Base-by-base conservation (phyloP, 371 early-diverging fungal genomes). In the Mortierella sp. region DNA sequence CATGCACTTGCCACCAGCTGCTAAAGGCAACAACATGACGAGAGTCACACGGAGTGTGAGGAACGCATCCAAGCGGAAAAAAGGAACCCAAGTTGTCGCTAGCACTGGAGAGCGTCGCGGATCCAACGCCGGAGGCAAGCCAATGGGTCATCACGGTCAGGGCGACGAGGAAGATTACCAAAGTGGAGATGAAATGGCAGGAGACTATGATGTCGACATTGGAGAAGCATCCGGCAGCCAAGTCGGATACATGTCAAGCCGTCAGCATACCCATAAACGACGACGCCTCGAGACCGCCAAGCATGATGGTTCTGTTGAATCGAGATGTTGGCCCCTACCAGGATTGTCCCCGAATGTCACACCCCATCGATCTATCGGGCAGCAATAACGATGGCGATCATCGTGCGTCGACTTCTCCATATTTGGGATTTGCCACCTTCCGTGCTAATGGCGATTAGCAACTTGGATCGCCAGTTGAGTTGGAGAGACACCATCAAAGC, bases 391-490 rank as follows among this genome's bases (percentile, higher is more conserved):
- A 10, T 10, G 34, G 34, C 34, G 34, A 34, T 34, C 34, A 34
- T 34, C 34, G 34, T 10, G 34, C 34, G 10, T 50, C 67, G 17
- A 17, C 50, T 3, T 60, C 56, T 5, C 68, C 60, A 10, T 45
- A 51, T 5, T 52, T 46, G 65, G 45, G 16, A 2, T 27, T 29
- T 8, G 8, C 52, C 0, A 29, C 60, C 24, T 50, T 43, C 39
- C 47, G 45, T 24, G 10, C n/a, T n/a, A n/a, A 34, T 34, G 34
- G 19, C 9, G 16, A 40, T 56, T 47, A 53, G 39, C 13, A 48
- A 17, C 50, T 66, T 8, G 73, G 59, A 27, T 66, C 73, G 1
- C 63, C 73, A 5, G 57, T 66, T 12, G 45, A 25, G 17, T 24
- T 54, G 29, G 50, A 54, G 6, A 47, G 31, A 19, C 41, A 34